Conservation (phyloP, 768 basidiomycete species). For the Tubosaeta sp. region DNA sequence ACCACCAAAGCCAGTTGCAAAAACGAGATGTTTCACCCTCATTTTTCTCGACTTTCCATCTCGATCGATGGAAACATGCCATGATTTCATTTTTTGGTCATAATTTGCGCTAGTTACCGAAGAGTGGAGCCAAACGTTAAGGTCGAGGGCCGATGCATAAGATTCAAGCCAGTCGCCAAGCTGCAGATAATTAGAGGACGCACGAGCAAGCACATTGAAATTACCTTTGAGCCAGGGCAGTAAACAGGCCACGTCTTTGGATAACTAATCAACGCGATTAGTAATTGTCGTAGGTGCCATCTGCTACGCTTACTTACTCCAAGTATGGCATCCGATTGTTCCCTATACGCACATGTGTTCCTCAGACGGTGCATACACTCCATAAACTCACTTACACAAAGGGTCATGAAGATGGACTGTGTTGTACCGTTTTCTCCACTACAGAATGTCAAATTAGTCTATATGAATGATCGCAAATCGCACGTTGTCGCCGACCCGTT, state of each 20-base stretch:
- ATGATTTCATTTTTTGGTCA: constrained; percentile 34
- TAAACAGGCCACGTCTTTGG: constrained; percentile 51
- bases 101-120: constrained; percentile 33
- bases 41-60: constrained; percentile 30
- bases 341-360: constrained; percentile 30
- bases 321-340: constrained; percentile 53
- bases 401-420: constrained; percentile 50
- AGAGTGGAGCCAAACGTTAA: constrained; percentile 59
- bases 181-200: constrained; percentile 24
- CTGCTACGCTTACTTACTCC: constrained; percentile 34
- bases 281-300: neutral
- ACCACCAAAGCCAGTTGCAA: constrained; percentile 54
- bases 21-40: constrained; percentile 47
- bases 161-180: constrained; percentile 61
- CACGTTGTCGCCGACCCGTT: constrained; percentile 47
- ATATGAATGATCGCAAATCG: neutral
- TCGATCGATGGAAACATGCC: constrained; percentile 39
- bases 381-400: constrained; percentile 35
- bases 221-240: constrained; percentile 48
- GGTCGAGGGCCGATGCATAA: constrained; percentile 53
- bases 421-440: constrained; percentile 57
- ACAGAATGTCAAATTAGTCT: constrained; percentile 1
- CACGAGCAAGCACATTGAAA: neutral
- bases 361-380: constrained; percentile 1
- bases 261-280: constrained; percentile 33